Evolutionary conservation across 805 yeast species (phyloP), one percentile per base, ranked within the genome.

Genomic region (Osmozyma mogii): DNA sequence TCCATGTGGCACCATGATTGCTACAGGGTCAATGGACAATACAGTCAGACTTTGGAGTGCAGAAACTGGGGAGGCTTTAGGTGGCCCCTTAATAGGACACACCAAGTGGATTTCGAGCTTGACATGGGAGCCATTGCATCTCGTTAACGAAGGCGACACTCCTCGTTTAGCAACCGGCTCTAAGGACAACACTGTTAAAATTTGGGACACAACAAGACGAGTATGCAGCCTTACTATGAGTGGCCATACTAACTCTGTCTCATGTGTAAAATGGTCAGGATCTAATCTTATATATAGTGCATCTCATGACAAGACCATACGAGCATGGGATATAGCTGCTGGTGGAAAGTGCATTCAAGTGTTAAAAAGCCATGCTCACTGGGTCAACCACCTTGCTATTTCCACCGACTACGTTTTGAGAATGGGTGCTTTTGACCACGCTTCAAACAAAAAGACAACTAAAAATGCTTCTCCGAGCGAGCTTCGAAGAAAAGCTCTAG

Each of bases 221-320:
- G 68, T 66, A 2, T 75, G 87, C 44, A 46, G 71, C 30, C 65
- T 70, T 51, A 79, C 94, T 2, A 60, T 92, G 68, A 72, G 83
- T 31, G 96, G 97, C 0, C 98, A 92, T 50, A 70, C 85, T 18
- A 75, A 82, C 28, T 73, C 94, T 1, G 96, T 92, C 3, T 79
- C 95, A 1, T 85, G 96, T 59, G 94, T 88, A n/a, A 87, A 79
- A 54, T 92, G 98, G 98, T 84, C 96, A 34, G 98, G 98, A 2
- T 62, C 75, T 26, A 84, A 87, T 30, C 65, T 80, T 12, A 67
- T 92, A 20, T 92, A 88, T 54, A 75, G 94, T 18, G 88, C 84
- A 1, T 87, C 96, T 6, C 97, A 92, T 49, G 98, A 92, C 56
- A 89, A 88, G 50, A 83, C 96, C 4, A 80, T 92, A 40, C 81